A percentile compares a stretch with the other conserved stretches of the same genome.
Conservation (phyloP, 805 yeast genomes). For the Kodamaea leandrae region DNA sequence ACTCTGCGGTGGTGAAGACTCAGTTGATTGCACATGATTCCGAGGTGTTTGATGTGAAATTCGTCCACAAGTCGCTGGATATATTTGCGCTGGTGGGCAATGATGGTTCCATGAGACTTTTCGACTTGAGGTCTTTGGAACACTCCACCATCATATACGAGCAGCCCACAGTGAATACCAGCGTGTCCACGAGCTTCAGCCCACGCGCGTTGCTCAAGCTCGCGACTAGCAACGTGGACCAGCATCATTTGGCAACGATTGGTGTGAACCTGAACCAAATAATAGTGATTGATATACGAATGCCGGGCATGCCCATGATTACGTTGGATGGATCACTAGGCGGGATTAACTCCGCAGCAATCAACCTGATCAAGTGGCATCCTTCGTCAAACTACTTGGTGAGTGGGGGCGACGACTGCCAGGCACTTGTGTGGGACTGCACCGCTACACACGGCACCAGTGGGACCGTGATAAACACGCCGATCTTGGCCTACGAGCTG, state of each 20-base stretch:
- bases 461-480: constrained; percentile 27
- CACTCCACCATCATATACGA: constrained; percentile 95
- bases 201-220: constrained; percentile 67
- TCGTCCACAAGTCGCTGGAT: constrained; percentile 67
- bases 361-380: constrained; percentile 82
- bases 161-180: constrained; percentile 33
- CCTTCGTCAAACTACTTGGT: constrained; percentile 64
- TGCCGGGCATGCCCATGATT: constrained; percentile 80
- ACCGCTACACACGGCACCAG: constrained; percentile 1
- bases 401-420: constrained; percentile 72
- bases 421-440: constrained; percentile 68
- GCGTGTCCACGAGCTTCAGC: constrained; percentile 15
- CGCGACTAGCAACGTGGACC: constrained; percentile 75
- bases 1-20: constrained; percentile 72
- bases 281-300: constrained; percentile 75
- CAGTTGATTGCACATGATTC: constrained; percentile 95
- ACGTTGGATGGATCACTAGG: constrained; percentile 56
- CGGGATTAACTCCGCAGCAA: constrained; percentile 53
- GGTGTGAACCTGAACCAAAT: constrained; percentile 67
- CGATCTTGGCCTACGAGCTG: constrained; percentile 55
- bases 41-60: constrained; percentile 91
- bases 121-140: constrained; percentile 83
- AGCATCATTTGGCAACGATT: constrained; percentile 79
- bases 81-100: constrained; percentile 91
- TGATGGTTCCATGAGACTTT: constrained; percentile 91